Base-by-base conservation (phyloP, 1,284 basidiomycete species). In the Boletus semigastroideus region DNA sequence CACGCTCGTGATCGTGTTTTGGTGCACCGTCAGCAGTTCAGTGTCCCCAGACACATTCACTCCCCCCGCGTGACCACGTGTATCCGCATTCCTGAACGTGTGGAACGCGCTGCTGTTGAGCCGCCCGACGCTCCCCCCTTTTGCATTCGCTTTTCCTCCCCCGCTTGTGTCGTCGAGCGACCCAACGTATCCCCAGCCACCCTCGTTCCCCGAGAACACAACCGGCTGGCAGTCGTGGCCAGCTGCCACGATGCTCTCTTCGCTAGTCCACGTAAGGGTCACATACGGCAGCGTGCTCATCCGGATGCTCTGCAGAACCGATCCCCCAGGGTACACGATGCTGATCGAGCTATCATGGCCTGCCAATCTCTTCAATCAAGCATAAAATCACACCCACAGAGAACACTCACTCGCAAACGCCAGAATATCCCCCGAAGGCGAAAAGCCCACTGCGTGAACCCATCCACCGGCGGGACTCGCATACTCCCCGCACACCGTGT, bases 141-240 rank as follows among this genome's bases (percentile, higher is more conserved):
- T 74, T 27, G 73, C 72, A 5, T 73, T 65, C 12, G 79, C 64
- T 65, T 79, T 85, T 51, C 74, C 68, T 5, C 78, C 75, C 8
- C 68, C 58, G 72, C 57, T 45, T 13, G 71, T 75, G 53, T 95
- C 92, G 64, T 98, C 94, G 59, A 98, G 80, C 52, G 87, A 90
- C n/a, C 91, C 86, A 46, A 82, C 73, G 50, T 83, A 74, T 47
- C 80, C 74, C 94, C 94, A 97, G 2, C 90, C 90, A 36, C 68
- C 72, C 48, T 78, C 75, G 42, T 77, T 78, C 11, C 92, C 93
- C 2, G 82, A 78, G 73, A 92, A 94, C 25, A 96, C 82, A 31
- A 95, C 76, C 1, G 97, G 97, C 70, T 97, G 94, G 73, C 97
- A 99, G 69, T 99, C 97, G 72, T 99, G 96, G 0, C 97, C 97